Base-by-base conservation (phyloP, 164 flowering plant genomes). In the Macadamia tetraphylla region DNA sequence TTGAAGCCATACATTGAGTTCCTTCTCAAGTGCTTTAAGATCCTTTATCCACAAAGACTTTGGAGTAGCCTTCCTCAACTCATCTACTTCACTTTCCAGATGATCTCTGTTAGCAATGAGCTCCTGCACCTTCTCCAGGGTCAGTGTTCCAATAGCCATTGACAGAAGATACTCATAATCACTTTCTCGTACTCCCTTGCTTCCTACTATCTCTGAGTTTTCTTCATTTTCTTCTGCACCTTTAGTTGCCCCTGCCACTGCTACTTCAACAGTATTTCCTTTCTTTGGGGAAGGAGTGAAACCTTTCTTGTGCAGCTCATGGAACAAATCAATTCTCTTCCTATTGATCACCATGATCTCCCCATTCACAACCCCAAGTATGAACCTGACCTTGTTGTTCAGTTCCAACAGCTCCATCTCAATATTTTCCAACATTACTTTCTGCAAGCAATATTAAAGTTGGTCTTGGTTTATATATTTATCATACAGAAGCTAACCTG, bases 341-440 rank as follows among this genome's bases (percentile, higher is more conserved):
- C 92, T 83, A 74, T 92, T 92, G 86, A 73, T 88, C 67, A 95
- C 98, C 30, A 88, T 65, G 35, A 95, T 89, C 62, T 85, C 89
- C 58, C 94, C 97, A 29, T 71, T 80, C 43, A 92, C 96, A 60
- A 95, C 97, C 13, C 79, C 89, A 40, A 83, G 91, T 44, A 90
- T 88, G 78, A 95, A 95, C 66, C 95, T 79, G 14, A 86, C 91
- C 76, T 86, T 91, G 88, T 95, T 92, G 17, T 88, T 91, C 67
- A 92, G 63, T 74, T 80, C 85, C 75, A 83, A 46, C 72, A 89
- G 69, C 60, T 90, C 92, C 43, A 60, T 5, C 65, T 89, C 91
- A 68, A 87, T 88, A 61, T 79, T 85, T 0, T 83, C 87, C 72
- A 95, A 17, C 32, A 83, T 35, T 53, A 78, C 72, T 81, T 66